These are phyloP conservation scores for Nicotiana tomentosiformis DNA, from an alignment of 257 asterid species.

Conservation along the genomic window DNA sequence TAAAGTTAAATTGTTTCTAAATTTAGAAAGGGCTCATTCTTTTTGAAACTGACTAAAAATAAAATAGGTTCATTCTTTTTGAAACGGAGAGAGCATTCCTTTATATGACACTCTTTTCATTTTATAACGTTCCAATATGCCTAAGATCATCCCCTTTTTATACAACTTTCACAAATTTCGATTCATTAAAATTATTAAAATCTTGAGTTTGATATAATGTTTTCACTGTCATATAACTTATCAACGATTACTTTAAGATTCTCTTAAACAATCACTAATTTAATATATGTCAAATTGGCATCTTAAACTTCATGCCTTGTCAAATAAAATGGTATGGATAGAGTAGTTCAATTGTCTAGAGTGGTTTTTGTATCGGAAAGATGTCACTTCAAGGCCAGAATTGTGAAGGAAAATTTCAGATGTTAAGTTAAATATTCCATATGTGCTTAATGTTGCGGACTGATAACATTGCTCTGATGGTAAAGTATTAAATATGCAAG, in stretches of 20 bases:
- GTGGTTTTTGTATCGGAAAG: not conserved
- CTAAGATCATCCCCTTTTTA: not conserved
- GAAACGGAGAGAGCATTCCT: not conserved
- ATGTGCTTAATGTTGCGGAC: not conserved
- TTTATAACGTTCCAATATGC: not conserved
- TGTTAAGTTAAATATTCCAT: not conserved
- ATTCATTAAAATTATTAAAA: not conserved
- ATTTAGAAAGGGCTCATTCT: too few relatives aligned
- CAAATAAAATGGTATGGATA: constrained; percentile 1
- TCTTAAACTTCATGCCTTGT: not conserved
- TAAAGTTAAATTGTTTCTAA: too few relatives aligned
- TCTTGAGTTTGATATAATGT: not conserved
- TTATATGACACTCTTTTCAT: not conserved
- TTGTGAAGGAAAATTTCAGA: not conserved
- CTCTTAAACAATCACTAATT: not conserved
- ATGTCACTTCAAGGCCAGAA: not conserved
- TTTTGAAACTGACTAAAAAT: too few relatives aligned
- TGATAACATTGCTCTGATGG: not conserved
- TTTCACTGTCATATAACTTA: not conserved
- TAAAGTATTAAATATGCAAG: not conserved
- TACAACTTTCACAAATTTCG: not conserved
- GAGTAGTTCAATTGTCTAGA: not conserved
- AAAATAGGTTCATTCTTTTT: too few relatives aligned
- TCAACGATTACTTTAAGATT: not conserved
- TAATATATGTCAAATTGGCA: not conserved